phyloP scores from a whole-genome alignment of 345 rosid species.

The Punica granatum region DNA sequence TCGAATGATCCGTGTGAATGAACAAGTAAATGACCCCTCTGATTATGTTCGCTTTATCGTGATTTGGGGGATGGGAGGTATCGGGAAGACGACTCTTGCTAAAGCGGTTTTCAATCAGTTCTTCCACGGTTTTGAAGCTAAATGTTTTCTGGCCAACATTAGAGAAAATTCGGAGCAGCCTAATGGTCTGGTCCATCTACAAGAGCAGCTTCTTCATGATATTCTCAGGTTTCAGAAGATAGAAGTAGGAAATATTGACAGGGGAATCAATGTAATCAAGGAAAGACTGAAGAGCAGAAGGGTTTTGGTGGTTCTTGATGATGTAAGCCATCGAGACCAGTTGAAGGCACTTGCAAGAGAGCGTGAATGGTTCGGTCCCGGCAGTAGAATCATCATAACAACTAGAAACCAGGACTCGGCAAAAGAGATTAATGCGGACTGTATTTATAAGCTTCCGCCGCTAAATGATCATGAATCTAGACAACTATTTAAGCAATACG shows the following conservation, averaged over 20 bases:
- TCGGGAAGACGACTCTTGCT: conserved; percentile 21
- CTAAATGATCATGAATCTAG: background rate
- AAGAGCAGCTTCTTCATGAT: conserved; percentile 8
- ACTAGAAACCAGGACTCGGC: conserved; percentile 2
- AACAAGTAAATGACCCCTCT: background rate
- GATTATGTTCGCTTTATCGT: background rate
- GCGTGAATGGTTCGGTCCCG: conserved; percentile 10
- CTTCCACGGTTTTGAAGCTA: conserved; percentile 20
- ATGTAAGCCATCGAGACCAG: conserved; percentile 4
- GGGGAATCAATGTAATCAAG: background rate
- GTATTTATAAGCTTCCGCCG: background rate
- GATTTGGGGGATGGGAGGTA: background rate
- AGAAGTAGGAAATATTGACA: background rate
- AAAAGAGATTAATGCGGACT: background rate
- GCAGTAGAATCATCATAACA: conserved; percentile 18
- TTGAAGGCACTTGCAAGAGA: conserved; percentile 3
- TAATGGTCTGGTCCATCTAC: conserved; percentile 4
- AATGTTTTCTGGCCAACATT: conserved; percentile 22
- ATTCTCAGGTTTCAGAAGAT: background rate
- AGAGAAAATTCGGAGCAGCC: conserved; percentile 11
- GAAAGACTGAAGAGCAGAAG: background rate
- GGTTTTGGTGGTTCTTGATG: conserved; percentile 18
- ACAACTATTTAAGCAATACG: background rate
- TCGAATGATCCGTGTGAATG: background rate
- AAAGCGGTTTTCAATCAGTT: conserved; percentile 14